These are phyloP conservation scores for Amanita brunnescens DNA, from an alignment of 768 basidiomycete genomes.

Conservation along the genomic window DNA sequence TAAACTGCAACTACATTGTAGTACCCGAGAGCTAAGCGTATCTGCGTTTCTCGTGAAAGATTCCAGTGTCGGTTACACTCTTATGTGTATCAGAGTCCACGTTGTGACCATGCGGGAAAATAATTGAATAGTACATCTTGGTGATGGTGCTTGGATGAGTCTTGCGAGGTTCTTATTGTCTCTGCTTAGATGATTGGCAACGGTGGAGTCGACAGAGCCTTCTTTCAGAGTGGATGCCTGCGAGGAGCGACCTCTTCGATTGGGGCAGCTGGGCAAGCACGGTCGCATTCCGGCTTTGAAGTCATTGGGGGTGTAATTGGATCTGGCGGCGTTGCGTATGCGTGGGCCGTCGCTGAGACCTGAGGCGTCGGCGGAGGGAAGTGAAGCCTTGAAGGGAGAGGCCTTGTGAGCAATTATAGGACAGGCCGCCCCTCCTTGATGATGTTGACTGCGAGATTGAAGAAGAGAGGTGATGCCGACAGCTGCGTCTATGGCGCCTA, in stretches of 20 bases:
- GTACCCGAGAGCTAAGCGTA: neutral
- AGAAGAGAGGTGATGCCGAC: slow-evolving; percentile 41
- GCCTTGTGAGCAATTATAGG: neutral
- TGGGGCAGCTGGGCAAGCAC: neutral
- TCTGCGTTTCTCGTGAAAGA: neutral
- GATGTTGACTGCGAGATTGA: slow-evolving; percentile 43
- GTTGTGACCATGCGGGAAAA: neutral
- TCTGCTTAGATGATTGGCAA: neutral
- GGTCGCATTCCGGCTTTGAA: neutral
- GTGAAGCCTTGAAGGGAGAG: slow-evolving; percentile 21
- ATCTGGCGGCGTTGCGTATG: neutral
- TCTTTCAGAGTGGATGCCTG: slow-evolving; percentile 21
- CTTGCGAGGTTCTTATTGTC: neutral
- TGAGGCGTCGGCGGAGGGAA: slow-evolving; percentile 32
- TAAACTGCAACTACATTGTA: too few relatives aligned
- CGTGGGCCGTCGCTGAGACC: slow-evolving; percentile 18
- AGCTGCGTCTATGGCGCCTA: slow-evolving; percentile 29
- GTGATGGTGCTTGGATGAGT: neutral
- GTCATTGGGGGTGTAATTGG: neutral
- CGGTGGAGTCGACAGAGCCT: slow-evolving; percentile 5
- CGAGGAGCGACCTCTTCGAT: slow-evolving; percentile 7
- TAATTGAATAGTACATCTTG: neutral
- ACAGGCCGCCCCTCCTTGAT: slow-evolving; percentile 33
- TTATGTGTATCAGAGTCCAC: neutral
- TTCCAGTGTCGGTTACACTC: neutral